These are phyloP conservation scores for Prunus davidiana DNA, from an alignment of 306 rosid species.

Conservation along the genomic window DNA sequence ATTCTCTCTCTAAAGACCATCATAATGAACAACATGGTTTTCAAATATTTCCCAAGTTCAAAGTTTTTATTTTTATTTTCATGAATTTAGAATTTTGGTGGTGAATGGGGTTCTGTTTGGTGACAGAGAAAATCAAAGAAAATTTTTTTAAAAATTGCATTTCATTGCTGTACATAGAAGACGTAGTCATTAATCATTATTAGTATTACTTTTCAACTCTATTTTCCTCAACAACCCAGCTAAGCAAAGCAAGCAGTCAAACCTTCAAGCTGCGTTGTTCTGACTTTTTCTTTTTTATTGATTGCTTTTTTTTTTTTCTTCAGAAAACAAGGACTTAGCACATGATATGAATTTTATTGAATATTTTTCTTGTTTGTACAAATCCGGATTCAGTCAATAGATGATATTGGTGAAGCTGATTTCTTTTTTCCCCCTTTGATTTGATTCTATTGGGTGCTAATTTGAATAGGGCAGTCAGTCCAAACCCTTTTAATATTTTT, in stretches of 20 bases:
- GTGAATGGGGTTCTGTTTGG: background rate
- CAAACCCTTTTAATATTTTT: background rate
- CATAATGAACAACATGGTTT: background rate
- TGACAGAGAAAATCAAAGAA: background rate
- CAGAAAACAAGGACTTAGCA: background rate
- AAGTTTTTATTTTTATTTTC: background rate
- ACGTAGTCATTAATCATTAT: background rate
- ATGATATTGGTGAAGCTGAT: background rate
- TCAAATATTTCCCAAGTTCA: background rate
- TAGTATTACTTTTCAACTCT: background rate
- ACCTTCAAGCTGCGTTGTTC: background rate
- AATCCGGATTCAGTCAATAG: background rate
- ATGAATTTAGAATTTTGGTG: background rate
- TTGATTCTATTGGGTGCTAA: background rate
- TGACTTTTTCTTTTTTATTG: background rate
- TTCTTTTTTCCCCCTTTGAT: background rate
- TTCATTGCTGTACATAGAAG: background rate
- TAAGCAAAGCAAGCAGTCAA: background rate
- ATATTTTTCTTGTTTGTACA: background rate
- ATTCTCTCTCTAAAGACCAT: background rate
- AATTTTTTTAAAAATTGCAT: background rate
- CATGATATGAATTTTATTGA: background rate
- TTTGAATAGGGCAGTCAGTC: background rate
- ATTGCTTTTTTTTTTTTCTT: background rate
- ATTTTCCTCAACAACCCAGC: background rate